A percentile compares a stretch with the other conserved stretches of the same genome.
Conservation (phyloP, 352 stramenopile genomes). For the Globisporangium rhizosaccharum region DNA sequence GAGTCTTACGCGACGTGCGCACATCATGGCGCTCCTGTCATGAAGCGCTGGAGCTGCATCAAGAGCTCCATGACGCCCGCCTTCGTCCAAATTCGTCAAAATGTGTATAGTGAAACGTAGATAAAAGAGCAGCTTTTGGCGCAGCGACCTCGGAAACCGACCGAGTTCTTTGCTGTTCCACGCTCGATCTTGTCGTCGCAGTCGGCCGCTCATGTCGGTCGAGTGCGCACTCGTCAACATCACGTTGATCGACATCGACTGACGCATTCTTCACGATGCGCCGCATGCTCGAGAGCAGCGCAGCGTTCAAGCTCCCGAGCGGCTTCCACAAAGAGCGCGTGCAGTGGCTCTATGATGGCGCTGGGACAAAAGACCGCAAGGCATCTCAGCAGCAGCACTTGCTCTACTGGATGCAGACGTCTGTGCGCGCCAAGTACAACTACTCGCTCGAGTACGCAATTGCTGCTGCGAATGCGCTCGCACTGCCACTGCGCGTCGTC, state of each 20-base stretch:
- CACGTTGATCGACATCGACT: neutral
- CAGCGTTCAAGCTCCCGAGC: conserved; percentile 32
- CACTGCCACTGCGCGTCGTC: conserved; percentile 69
- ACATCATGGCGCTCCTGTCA: too few species aligned
- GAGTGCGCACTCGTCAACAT: too few species aligned
- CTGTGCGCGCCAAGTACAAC: conserved; percentile 77
- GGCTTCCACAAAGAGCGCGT: conserved; percentile 67
- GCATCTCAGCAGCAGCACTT: conserved; percentile 20
- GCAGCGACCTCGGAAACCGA: too few species aligned
- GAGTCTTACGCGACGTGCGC: too few species aligned
- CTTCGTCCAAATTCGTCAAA: too few species aligned
- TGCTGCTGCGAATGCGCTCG: conserved; percentile 51
- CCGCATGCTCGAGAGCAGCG: conserved; percentile 40
- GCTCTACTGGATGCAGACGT: conserved; percentile 88
- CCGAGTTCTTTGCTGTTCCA: too few species aligned
- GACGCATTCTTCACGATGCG: conserved; percentile 19
- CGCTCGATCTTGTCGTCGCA: too few species aligned
- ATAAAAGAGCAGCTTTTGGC: too few species aligned
- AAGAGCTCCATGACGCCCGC: too few species aligned
- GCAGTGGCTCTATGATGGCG: conserved; percentile 70
- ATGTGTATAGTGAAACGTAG: too few species aligned
- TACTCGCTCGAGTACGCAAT: conserved; percentile 79
- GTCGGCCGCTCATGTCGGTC: too few species aligned
- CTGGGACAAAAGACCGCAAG: neutral
- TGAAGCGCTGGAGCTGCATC: too few species aligned